phyloP scores from a whole-genome alignment of 2,329 filamentous ascomycete genomes.

The Fusarium siculi region DNA sequence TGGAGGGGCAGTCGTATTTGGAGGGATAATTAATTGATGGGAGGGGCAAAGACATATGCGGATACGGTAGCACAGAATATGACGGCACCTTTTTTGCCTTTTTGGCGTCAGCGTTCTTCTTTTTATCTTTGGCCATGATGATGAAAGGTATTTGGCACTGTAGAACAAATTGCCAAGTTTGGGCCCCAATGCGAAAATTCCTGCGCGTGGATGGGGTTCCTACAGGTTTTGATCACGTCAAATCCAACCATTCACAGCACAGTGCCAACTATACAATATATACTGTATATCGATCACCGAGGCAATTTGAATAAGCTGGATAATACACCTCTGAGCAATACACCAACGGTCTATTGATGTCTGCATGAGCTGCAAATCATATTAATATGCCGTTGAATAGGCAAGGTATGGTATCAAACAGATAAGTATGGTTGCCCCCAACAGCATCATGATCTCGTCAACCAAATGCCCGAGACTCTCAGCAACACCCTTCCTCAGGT shows the following conservation, averaged over 20 bases:
- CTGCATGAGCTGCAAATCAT: not conserved
- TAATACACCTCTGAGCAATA: not conserved
- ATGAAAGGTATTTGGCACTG: not conserved
- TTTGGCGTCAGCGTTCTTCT: conserved; percentile 60
- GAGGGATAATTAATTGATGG: conserved; percentile 32
- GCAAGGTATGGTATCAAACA: not conserved
- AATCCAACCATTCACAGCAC: conserved; percentile 35
- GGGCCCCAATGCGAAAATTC: conserved; percentile 29
- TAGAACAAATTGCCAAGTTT: conserved; percentile 10
- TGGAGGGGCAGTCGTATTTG: conserved; percentile 29
- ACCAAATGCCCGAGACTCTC: not conserved
- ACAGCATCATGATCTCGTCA: not conserved
- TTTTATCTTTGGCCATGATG: conserved; percentile 64
- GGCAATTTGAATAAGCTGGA: not conserved
- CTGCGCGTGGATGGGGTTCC: conserved; percentile 42
- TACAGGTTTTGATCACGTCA: conserved; percentile 44
- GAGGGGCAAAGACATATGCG: conserved; percentile 24
- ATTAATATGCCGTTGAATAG: not conserved
- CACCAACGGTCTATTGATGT: not conserved
- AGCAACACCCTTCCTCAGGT: not conserved
- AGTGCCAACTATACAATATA: not conserved
- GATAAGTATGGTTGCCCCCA: not conserved
- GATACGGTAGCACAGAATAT: conserved; percentile 10
- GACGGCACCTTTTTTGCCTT: conserved; percentile 60
- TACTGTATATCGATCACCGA: conserved; percentile 16